Percentiles rank a stretch among this genome's conserved stretches.
These are phyloP conservation scores for Eudorina sp. DNA, from an alignment of 139 green algal genomes.

Conservation along the genomic window DNA sequence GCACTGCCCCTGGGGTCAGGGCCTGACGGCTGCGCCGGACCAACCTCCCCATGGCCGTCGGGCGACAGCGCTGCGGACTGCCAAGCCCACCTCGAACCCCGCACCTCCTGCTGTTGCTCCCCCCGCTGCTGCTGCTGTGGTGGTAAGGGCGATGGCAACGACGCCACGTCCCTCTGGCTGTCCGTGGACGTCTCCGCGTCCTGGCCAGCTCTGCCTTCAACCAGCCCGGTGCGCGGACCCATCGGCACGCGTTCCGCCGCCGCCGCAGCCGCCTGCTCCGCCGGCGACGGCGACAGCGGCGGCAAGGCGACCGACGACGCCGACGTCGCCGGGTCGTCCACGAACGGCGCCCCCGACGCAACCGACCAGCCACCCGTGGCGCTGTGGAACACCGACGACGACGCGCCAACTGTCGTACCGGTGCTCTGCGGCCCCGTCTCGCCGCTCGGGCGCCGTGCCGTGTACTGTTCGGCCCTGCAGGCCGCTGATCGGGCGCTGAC, in stretches of 20 bases:
- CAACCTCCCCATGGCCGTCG: too few species aligned
- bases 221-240: neutral
- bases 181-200: neutral
- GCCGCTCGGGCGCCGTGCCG: neutral
- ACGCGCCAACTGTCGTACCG: neutral
- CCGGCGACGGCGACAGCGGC: neutral
- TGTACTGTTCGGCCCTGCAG: neutral
- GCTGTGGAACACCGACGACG: neutral
- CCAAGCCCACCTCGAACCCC: too few species aligned
- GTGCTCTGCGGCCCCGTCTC: neutral
- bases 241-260: too few species aligned
- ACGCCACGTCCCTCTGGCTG: neutral
- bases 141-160: too few species aligned
- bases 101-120: neutral
- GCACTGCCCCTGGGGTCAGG: too few species aligned
- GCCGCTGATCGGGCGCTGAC: too few species aligned
- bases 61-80: too few species aligned
- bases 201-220: neutral
- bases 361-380: slow-evolving; percentile 9
- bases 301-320: neutral
- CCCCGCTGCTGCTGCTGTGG: neutral
- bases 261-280: neutral
- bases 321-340: neutral
- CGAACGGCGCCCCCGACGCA: neutral
- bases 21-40: too few species aligned